Conservation (phyloP, 495 filamentous ascomycete species). For the Physcia stellaris region DNA sequence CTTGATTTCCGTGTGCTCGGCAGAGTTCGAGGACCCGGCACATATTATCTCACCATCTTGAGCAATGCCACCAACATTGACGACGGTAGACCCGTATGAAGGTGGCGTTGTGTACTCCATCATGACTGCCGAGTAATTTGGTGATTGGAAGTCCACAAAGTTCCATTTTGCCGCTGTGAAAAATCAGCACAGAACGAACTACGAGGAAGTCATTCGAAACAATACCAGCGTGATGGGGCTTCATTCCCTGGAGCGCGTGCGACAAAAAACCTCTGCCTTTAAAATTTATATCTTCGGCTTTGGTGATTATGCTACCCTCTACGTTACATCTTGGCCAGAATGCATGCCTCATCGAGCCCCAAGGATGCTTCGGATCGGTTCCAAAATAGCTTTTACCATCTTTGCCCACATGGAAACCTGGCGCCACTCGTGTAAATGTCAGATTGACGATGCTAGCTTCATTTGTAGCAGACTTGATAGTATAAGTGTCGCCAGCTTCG, state of each 20-base stretch:
- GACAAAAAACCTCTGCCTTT: conserved; percentile 64
- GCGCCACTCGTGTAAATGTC: conserved; percentile 58
- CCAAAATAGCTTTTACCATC: conserved; percentile 77
- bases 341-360: conserved; percentile 80
- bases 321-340: conserved; percentile 84
- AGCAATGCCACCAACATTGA: conserved; percentile 70
- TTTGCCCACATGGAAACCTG: conserved; percentile 77
- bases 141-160: conserved; percentile 81
- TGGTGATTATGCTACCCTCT: conserved; percentile 73
- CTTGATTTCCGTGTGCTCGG: conserved; percentile 51
- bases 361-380: conserved; percentile 69
- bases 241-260: conserved; percentile 92
- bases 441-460: conserved; percentile 66
- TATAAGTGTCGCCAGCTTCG: conserved; percentile 67
- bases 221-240: conserved; percentile 88
- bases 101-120: conserved; percentile 97
- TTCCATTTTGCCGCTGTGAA: conserved; percentile 80
- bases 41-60: conserved; percentile 69
- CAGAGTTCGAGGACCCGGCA: conserved; percentile 48
- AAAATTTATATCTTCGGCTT: conserved; percentile 70
- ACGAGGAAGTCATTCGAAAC: conserved; percentile 4
- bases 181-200: conserved; percentile 4
- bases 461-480: conserved; percentile 74
- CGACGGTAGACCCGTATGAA: conserved; percentile 79
- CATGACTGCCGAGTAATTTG: conserved; percentile 71